A percentile compares a stretch with the other conserved stretches of the same genome.
phyloP scores from a whole-genome alignment of 2,329 filamentous ascomycete species.

The Fusarium tuaranense region DNA sequence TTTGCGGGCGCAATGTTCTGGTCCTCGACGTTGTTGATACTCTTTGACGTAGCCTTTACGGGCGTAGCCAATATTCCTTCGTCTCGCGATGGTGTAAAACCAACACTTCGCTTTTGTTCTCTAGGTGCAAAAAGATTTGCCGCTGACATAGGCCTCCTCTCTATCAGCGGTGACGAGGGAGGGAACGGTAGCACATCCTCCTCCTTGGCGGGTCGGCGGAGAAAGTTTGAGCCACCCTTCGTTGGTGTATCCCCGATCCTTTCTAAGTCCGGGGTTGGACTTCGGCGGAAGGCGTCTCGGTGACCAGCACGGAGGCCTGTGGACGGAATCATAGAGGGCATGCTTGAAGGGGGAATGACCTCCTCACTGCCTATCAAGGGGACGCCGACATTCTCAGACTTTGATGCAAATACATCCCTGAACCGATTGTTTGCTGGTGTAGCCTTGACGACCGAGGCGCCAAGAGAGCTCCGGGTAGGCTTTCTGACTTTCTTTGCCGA shows the following conservation, averaged over 20 bases:
- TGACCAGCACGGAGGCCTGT: slow-evolving; percentile 52
- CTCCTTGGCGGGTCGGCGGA: slow-evolving; percentile 44
- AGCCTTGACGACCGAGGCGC: slow-evolving; percentile 64
- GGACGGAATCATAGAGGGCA: slow-evolving; percentile 55
- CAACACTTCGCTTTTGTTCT: slow-evolving; percentile 31
- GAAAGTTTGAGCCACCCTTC: slow-evolving; percentile 44
- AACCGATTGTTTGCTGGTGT: slow-evolving; percentile 68
- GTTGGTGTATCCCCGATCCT: slow-evolving; percentile 49
- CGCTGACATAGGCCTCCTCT: slow-evolving; percentile 35
- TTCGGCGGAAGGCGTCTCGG: slow-evolving; percentile 46
- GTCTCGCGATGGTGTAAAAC: slow-evolving; percentile 24
- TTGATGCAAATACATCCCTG: slow-evolving; percentile 59
- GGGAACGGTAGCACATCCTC: slow-evolving; percentile 43
- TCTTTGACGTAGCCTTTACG: slow-evolving; percentile 47
- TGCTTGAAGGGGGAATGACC: slow-evolving; percentile 52
- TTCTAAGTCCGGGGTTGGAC: slow-evolving; percentile 46
- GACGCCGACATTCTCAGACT: slow-evolving; percentile 40
- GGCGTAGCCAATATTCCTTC: slow-evolving; percentile 54
- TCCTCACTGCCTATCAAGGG: slow-evolving; percentile 44
- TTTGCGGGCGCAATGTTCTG: slow-evolving; percentile 34
- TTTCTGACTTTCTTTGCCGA: slow-evolving; percentile 65
- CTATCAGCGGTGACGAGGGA: slow-evolving; percentile 52
- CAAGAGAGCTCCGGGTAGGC: slow-evolving; percentile 53
- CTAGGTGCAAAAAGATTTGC: slow-evolving; percentile 28
- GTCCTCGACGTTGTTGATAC: slow-evolving; percentile 13